Percentiles rank a stretch among this genome's conserved stretches.
Evolutionary conservation across 306 rosid genomes (phyloP).

Genomic region (Castanea mollissima): DNA sequence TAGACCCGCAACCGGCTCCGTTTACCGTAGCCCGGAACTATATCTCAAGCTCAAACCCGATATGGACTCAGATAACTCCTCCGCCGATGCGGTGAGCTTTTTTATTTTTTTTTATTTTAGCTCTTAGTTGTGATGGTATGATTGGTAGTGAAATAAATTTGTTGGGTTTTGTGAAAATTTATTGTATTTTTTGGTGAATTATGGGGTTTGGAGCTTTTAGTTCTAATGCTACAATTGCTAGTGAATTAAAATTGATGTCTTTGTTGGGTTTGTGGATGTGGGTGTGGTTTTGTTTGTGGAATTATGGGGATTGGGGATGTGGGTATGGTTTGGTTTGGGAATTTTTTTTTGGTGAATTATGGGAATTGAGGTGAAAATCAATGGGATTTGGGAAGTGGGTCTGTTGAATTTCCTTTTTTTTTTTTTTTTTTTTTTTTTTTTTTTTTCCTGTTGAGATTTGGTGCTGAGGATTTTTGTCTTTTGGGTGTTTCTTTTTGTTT

Average conservation of each 20-base stretch:
- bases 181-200: too few species aligned
- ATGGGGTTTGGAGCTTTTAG: too few species aligned
- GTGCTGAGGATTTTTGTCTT: too few species aligned
- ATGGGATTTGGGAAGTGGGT: not conserved
- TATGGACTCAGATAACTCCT: slow-evolving; percentile 73
- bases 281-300: slow-evolving; percentile 6
- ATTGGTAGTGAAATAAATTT: not conserved
- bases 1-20: slow-evolving; percentile 72
- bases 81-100: slow-evolving; percentile 72
- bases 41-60: slow-evolving; percentile 59
- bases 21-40: slow-evolving; percentile 76
- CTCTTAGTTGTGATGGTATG: not conserved
- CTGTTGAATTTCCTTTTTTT: not conserved
- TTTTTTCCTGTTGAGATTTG: not conserved
- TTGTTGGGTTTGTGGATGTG: slow-evolving; percentile 11
- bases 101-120: not conserved
- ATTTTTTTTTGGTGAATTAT: not conserved
- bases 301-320: not conserved
- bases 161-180: not conserved
- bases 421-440: not conserved
- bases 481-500: not conserved
- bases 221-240: not conserved
- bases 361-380: not conserved
- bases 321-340: not conserved
- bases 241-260: not conserved